Percentiles rank a stretch among this genome's conserved stretches.
Evolutionary conservation across 179 eudicot genomes (phyloP).

Genomic region (Heliamphora pulchella): DNA sequence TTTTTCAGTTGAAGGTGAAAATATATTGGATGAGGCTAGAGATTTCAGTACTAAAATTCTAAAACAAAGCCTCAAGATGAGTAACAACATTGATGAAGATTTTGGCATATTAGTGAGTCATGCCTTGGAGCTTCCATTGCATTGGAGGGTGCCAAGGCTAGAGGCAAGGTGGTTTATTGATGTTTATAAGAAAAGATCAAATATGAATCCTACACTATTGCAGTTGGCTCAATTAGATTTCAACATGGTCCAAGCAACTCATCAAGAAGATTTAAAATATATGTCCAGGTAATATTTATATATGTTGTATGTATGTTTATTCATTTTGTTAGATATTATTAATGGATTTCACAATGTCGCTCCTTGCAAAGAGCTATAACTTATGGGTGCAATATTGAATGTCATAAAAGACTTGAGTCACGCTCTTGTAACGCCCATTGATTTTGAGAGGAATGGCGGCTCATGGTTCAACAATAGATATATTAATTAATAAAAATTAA

Average conservation of each 20-base stretch:
- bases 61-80: neutral
- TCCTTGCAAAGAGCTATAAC: too few species aligned
- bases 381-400: too few species aligned
- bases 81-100: neutral
- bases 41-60: neutral
- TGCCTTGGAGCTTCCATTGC: conserved; percentile 2
- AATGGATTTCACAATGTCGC: too few species aligned
- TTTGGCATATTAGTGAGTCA: neutral
- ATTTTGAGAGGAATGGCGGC: too few species aligned
- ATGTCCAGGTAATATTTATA: neutral
- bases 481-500: too few species aligned
- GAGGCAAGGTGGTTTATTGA: conserved; percentile 8
- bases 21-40: neutral
- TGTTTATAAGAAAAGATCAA: neutral
- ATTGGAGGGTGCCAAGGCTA: neutral
- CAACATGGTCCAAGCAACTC: neutral
- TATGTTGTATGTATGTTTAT: too few species aligned
- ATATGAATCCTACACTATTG: neutral
- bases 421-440: too few species aligned
- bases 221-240: neutral
- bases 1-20: neutral
- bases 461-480: too few species aligned
- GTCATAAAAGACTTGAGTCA: too few species aligned
- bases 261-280: neutral
- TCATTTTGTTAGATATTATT: too few species aligned